Base-by-base conservation (phyloP, 371 early-diverging fungal species). In the Mortierella sp. region DNA sequence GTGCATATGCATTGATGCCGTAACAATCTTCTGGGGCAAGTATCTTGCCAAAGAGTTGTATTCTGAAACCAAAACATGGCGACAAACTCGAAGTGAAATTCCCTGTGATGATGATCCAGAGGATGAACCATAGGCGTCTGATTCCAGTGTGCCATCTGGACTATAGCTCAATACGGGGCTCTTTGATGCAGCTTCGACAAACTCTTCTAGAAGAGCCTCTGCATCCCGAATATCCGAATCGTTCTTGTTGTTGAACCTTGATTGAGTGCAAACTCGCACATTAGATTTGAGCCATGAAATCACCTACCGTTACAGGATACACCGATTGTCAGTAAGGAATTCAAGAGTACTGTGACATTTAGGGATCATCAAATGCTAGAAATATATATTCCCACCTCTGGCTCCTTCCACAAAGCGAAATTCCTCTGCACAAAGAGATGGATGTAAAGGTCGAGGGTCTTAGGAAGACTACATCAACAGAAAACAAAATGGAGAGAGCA, bases 21-120 rank as follows among this genome's bases (percentile, higher is more conserved):
- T 79, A 29, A 87, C 88, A 34, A 91, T 83, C 3, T 82, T 75
- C 10, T 83, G 79, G 0, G 93, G 93, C 54, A 90, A 79, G 70
- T 84, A 92, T 1, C 85, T 78, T 40, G 89, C 84, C 43, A 89
- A 68, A 12, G 85, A 60, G 51, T 87, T 90, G 64, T 89, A 85
- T 47, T 93, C 93, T 1, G 90, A 88, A 32, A 94, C 84, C 45
- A 93, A 83, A 29, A 95, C 89, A 74, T 94, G 94, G 15, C 96
- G 90, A 37, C 87, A 90, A 2, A 94, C 83, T 55, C 86, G 90
- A 51, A 88, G 84, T 0, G 95, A 92, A 0, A 93, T 49, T 82
- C 68, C 35, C 49, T 66, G 55, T 74, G 82, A 26, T 54, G 55
- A 17, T 69, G 64, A 37, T 53, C 12, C 22, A 37, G 75, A 49